Conservation (phyloP, 139 green algal genomes). For the Tetraselmis chui region DNA sequence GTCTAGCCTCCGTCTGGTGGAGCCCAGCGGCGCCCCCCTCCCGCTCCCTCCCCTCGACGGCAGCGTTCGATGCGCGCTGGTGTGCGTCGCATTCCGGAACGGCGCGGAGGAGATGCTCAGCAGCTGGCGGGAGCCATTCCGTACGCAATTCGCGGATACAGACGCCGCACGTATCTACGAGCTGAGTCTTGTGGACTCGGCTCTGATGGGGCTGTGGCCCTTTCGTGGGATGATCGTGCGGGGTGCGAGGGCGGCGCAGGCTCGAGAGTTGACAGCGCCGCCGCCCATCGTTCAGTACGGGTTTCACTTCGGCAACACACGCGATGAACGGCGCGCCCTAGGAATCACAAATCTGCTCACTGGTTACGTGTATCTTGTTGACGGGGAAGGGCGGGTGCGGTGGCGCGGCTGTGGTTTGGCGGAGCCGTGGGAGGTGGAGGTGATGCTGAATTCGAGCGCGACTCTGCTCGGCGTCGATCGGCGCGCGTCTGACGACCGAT, state of each 20-base stretch:
- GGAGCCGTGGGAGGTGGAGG: not conserved
- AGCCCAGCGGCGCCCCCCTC: not conserved
- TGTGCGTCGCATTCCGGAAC: not conserved
- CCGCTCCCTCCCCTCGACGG: not conserved
- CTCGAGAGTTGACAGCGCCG: too few relatives aligned
- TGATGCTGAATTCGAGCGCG: not conserved
- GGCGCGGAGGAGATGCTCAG: not conserved
- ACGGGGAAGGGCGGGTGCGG: not conserved
- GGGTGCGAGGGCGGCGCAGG: not conserved
- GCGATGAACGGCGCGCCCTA: not conserved
- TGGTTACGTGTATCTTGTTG: slow-evolving; percentile 4
- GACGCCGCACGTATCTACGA: not conserved
- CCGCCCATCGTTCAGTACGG: not conserved
- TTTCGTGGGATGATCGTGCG: not conserved
- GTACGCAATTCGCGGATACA: not conserved
- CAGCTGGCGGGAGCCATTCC: not conserved
- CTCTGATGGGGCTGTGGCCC: not conserved
- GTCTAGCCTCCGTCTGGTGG: not conserved
- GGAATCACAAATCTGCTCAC: slow-evolving; percentile 6
- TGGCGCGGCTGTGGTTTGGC: slow-evolving; percentile 1
- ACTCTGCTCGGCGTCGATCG: not conserved
- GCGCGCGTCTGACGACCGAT: too few relatives aligned
- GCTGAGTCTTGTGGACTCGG: not conserved
- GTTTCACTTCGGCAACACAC: slow-evolving; percentile 1
- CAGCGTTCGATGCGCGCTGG: not conserved